Evolutionary conservation across 495 filamentous ascomycete species (phyloP), one percentile per base, ranked within the genome.

Genomic region (Penicillium ochrochloron): DNA sequence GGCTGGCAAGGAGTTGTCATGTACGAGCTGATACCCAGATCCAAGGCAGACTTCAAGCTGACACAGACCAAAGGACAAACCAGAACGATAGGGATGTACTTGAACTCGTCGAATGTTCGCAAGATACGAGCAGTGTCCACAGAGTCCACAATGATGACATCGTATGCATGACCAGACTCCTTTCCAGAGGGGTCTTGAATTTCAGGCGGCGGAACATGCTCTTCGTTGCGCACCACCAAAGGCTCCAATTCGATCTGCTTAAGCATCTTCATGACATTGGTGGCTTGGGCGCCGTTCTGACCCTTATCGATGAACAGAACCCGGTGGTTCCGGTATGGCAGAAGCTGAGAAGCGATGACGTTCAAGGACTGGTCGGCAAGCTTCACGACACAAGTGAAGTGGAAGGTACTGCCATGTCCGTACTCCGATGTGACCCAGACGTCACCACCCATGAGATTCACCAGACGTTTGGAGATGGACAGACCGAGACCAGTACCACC

Each of bases 1-100:
- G 93, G 86, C 65, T 94, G 84, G 76, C 95, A 99, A 37, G 95
- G 95, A 15, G 93, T 97, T 15, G 95, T 99, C 95, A 99, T 98
- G 76, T 98, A 97, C 51, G 92, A 96, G 25, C 93, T 95, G 68
- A 99, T 97, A 65, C 95, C 95, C 48, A 97, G 86, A 76, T 99
- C 96, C 54, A 99, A 83, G 48, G 95, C 94, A 21, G 93, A 93
- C 79, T 97, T 97, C 70, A 99, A 83, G 74, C 89, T 96, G 55
- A 99, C 92, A 63, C 92, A 91, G 17, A 99, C 93, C 51, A 92
- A 82, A 11, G 96, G 96, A 57, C 93, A 94, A 39, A 99, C 80
- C 44, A 99, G 84, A 46, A 99, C 94, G 59, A 99, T 93, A 0
- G 95, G 95, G 56, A 98, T 95, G 70, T 97, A 98, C 78, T 97